Evolutionary conservation across 2,329 filamentous ascomycete species (phyloP).

Genomic region (Phialocephala subalpina): DNA sequence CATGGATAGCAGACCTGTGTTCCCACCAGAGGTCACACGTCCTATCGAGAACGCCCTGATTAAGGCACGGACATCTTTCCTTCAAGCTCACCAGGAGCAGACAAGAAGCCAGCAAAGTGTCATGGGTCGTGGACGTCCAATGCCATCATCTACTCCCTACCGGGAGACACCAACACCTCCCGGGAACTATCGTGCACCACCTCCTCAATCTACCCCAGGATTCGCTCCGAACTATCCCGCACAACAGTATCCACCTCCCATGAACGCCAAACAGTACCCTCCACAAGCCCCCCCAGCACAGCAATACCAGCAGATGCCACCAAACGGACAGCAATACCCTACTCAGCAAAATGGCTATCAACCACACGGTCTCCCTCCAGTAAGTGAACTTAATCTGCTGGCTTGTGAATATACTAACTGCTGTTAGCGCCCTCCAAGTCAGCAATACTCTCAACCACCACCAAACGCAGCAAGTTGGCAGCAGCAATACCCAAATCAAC

Average conservation of each 20-base stretch:
- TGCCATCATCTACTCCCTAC: constrained; percentile 65
- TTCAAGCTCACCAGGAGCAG: constrained; percentile 66
- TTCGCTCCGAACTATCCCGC: constrained; percentile 42
- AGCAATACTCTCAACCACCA: constrained; percentile 47
- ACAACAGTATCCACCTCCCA: constrained; percentile 41
- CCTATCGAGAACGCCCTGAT: constrained; percentile 95
- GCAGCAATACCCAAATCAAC: constrained; percentile 43
- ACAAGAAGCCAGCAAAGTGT: constrained; percentile 63
- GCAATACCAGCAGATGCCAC: constrained; percentile 22
- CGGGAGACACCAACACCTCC: constrained; percentile 81
- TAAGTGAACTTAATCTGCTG: constrained; percentile 29
- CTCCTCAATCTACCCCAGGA: constrained; percentile 39
- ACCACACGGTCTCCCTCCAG: constrained; percentile 39
- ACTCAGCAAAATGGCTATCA: constrained; percentile 32
- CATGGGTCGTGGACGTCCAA: constrained; percentile 57
- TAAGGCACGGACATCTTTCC: constrained; percentile 71
- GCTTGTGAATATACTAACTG: background rate
- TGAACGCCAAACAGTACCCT: constrained; percentile 24
- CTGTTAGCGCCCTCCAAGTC: constrained; percentile 31
- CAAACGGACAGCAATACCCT: constrained; percentile 30
- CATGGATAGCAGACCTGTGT: constrained; percentile 90
- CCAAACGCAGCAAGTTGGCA: constrained; percentile 46
- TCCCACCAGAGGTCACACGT: constrained; percentile 83
- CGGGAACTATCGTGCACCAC: constrained; percentile 48
- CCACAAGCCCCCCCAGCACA: constrained; percentile 10